Percentiles rank a stretch among this genome's conserved stretches.
Conservation (phyloP, 192 early-diverging fungal species). For the Chytriomyces confervae region DNA sequence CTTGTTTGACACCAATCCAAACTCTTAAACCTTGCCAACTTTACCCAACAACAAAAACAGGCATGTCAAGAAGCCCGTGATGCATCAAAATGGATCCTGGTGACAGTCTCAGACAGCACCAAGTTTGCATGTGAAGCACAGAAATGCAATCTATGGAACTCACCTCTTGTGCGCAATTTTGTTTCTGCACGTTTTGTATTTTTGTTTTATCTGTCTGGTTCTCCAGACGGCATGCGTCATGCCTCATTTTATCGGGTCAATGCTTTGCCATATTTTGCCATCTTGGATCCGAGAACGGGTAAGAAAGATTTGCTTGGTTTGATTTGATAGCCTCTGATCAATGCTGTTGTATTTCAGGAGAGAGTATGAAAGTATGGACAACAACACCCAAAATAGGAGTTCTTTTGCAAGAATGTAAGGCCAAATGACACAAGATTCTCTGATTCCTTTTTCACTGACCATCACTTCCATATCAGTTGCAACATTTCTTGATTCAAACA, state of each 20-base stretch:
- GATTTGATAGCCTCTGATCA: slow-evolving; percentile 3
- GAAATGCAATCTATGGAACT: too few species aligned
- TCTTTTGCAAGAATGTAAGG: background rate
- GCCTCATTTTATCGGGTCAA: too few species aligned
- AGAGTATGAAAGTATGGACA: too few species aligned
- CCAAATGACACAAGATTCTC: too few species aligned
- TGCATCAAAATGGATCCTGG: slow-evolving; percentile 82
- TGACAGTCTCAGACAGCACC: slow-evolving; percentile 59
- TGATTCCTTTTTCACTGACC: too few species aligned
- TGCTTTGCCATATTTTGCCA: too few species aligned
- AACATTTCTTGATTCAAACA: too few species aligned
- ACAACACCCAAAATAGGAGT: too few species aligned
- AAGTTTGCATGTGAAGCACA: too few species aligned
- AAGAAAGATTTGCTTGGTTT: slow-evolving; percentile 54
- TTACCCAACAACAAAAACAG: slow-evolving; percentile 38
- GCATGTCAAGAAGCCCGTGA: slow-evolving; percentile 69
- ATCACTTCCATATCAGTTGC: too few species aligned
- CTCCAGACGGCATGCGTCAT: slow-evolving; percentile 60
- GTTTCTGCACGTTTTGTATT: too few species aligned
- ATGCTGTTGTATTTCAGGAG: too few species aligned
- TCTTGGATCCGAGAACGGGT: slow-evolving; percentile 18
- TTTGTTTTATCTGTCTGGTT: slow-evolving; percentile 62
- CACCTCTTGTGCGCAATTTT: slow-evolving; percentile 50
- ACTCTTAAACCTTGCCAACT: background rate
- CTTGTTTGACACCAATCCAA: background rate